Evolutionary conservation across 495 filamentous ascomycete genomes (phyloP).

Genomic region (Staphylotrichum longicolle): DNA sequence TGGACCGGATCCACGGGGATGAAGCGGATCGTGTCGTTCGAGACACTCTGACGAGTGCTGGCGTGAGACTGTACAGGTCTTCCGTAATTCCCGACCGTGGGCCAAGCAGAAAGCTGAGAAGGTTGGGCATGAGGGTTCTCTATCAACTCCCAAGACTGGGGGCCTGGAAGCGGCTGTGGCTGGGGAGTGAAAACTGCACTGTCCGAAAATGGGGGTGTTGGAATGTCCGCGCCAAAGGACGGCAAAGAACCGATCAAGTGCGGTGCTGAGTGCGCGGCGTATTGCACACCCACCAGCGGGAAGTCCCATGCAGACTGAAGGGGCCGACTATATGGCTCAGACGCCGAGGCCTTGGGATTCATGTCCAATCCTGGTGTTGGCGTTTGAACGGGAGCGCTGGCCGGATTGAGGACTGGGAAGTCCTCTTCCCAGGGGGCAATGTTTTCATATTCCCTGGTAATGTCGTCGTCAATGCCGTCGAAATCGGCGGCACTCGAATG

Average conservation of each 20-base stretch:
- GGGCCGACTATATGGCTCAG: background rate
- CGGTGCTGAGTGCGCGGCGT: background rate
- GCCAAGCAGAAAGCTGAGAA: background rate
- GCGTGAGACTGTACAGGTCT: too few relatives aligned
- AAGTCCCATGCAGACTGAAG: background rate
- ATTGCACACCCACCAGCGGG: background rate
- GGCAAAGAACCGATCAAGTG: background rate
- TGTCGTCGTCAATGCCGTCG: conserved; percentile 1
- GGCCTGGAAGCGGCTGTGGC: background rate
- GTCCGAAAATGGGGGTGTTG: background rate
- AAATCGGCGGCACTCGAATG: conserved; percentile 4
- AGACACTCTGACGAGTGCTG: background rate
- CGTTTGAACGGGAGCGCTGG: background rate
- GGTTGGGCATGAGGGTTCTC: conserved; percentile 1
- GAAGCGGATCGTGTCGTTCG: background rate
- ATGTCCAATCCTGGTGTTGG: background rate
- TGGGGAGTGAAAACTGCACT: background rate
- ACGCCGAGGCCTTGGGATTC: too few relatives aligned
- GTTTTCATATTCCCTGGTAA: background rate
- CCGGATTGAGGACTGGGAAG: background rate
- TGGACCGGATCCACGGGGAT: background rate
- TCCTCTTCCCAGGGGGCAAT: background rate
- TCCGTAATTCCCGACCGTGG: background rate
- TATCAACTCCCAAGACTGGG: conserved; percentile 3
- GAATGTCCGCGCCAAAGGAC: background rate